phyloP scores from a whole-genome alignment of 1,139 yeast species.

The Hanseniaspora uvarum region DNA sequence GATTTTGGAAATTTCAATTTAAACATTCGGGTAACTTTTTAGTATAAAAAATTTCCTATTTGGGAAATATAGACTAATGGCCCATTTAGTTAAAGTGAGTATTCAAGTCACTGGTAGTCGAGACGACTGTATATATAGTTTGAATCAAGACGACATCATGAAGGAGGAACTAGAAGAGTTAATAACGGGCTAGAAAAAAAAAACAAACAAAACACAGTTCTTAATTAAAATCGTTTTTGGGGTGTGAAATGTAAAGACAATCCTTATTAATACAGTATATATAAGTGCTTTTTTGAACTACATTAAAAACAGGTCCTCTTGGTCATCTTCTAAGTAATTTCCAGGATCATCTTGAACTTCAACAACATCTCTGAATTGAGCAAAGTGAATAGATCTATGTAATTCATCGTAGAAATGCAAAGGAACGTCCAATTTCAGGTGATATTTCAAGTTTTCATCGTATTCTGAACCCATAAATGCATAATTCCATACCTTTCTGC shows the following conservation, averaged over 20 bases:
- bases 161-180: no score
- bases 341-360: slow-evolving; percentile 34
- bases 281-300: background rate
- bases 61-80: no score
- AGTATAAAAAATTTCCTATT: no score
- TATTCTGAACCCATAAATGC: slow-evolving; percentile 82
- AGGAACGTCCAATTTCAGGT: slow-evolving; percentile 68
- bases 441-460: slow-evolving; percentile 51
- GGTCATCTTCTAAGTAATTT: slow-evolving; percentile 49
- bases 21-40: background rate
- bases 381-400: slow-evolving; percentile 84
- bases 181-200: no score
- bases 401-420: slow-evolving; percentile 69
- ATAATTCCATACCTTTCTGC: slow-evolving; percentile 79
- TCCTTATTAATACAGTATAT: background rate
- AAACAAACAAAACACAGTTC: no score
- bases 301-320: slow-evolving; percentile 50
- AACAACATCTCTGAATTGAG: slow-evolving; percentile 60
- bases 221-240: no score
- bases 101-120: no score
- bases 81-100: no score
- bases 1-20: background rate
- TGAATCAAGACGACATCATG: no score
- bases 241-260: no score
- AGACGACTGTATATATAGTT: no score